Percentiles rank a stretch among this genome's conserved stretches.
These are phyloP conservation scores for Colletotrichum truncatum DNA, from an alignment of 2,329 filamentous ascomycete genomes.

Conservation along the genomic window DNA sequence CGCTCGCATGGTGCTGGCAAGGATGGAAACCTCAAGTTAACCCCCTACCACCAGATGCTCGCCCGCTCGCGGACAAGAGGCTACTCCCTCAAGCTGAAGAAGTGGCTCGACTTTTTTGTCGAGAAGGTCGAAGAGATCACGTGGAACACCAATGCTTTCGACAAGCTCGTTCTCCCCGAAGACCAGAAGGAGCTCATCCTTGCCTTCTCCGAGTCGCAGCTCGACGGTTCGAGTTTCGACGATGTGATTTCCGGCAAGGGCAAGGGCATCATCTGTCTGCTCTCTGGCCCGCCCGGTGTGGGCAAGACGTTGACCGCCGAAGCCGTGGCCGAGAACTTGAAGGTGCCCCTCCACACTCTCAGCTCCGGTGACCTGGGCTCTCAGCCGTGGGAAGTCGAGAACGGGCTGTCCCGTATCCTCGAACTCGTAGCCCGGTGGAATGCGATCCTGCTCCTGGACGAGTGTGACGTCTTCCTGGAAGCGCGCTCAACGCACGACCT, in stretches of 20 bases:
- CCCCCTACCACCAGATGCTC: slow-evolving; percentile 44
- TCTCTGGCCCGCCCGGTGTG: slow-evolving; percentile 57
- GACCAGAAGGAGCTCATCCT: slow-evolving; percentile 62
- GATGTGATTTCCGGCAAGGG: slow-evolving; percentile 63
- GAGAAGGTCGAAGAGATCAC: slow-evolving; percentile 53
- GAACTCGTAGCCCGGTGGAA: slow-evolving; percentile 71
- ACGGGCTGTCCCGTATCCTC: slow-evolving; percentile 60
- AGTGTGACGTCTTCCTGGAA: slow-evolving; percentile 55
- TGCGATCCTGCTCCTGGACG: slow-evolving; percentile 49
- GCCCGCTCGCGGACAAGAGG: slow-evolving; percentile 48
- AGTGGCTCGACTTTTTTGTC: slow-evolving; percentile 59
- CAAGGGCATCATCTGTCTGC: slow-evolving; percentile 58
- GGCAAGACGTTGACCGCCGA: slow-evolving; percentile 61
- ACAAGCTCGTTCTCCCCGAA: slow-evolving; percentile 56
- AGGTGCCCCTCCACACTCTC: slow-evolving; percentile 59
- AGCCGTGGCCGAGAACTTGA: slow-evolving; percentile 58
- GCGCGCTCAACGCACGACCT: slow-evolving; percentile 44
- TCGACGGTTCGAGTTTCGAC: slow-evolving; percentile 55
- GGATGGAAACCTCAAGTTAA: slow-evolving; percentile 37
- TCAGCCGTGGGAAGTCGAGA: slow-evolving; percentile 70
- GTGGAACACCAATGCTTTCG: slow-evolving; percentile 60
- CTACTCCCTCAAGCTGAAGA: slow-evolving; percentile 57
- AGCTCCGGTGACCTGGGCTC: slow-evolving; percentile 77
- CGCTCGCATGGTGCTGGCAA: slow-evolving; percentile 35
- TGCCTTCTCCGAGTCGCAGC: slow-evolving; percentile 58